phyloP scores from a whole-genome alignment of 2,329 filamentous ascomycete species.

The Capronia coronata region DNA sequence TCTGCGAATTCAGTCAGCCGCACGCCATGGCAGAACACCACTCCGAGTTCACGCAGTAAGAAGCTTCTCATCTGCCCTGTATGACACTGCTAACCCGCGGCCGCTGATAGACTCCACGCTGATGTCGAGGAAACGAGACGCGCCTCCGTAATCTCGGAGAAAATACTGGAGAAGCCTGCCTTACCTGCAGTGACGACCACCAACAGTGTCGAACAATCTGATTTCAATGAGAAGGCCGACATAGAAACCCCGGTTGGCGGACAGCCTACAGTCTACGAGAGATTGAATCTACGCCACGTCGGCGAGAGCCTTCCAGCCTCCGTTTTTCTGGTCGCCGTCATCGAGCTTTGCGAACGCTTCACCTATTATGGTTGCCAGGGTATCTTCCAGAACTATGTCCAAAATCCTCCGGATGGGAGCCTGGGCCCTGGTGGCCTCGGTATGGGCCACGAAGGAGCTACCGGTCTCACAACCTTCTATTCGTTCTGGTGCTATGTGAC shows the following conservation, averaged over 20 bases:
- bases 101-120: background rate
- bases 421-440: conserved; percentile 53
- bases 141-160: background rate
- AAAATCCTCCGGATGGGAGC: conserved; percentile 48
- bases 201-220: background rate
- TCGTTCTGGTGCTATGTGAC: conserved; percentile 58
- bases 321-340: conserved; percentile 26
- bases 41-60: background rate
- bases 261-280: background rate
- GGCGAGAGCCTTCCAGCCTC: conserved; percentile 26
- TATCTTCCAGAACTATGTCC: conserved; percentile 53
- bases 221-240: background rate
- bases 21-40: background rate
- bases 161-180: background rate
- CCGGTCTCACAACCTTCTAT: conserved; percentile 50
- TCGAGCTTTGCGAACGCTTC: conserved; percentile 29
- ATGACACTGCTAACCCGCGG: background rate
- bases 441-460: conserved; percentile 53
- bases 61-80: background rate
- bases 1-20: background rate
- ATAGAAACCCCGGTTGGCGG: background rate
- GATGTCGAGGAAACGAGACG: background rate
- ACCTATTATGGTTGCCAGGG: conserved; percentile 36
- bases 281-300: conserved; percentile 24
- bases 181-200: background rate